Percentiles rank a stretch among this genome's conserved stretches.
These are phyloP conservation scores for Aspergillus tamarii DNA, from an alignment of 2,329 filamentous ascomycete genomes.

Conservation along the genomic window DNA sequence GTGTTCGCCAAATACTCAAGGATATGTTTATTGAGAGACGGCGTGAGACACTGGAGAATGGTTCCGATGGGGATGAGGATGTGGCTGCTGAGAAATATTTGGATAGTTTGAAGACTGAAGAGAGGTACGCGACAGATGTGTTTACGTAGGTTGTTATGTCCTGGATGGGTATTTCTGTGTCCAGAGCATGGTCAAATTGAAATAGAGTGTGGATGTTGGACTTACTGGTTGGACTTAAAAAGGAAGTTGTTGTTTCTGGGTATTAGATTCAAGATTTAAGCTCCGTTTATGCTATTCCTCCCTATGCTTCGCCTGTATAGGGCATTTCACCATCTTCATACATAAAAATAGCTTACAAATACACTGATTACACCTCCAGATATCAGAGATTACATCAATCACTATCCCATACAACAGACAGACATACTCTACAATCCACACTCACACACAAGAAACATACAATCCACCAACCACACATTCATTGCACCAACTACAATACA, in stretches of 20 bases:
- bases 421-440: too few species aligned
- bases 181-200: not conserved
- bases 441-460: not conserved
- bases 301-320: too few species aligned
- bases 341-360: not conserved
- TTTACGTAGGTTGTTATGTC: constrained; percentile 43
- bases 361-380: not conserved
- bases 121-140: constrained; percentile 63
- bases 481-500: not conserved
- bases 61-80: constrained; percentile 27
- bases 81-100: constrained; percentile 34
- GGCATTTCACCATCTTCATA: too few species aligned
- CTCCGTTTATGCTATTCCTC: too few species aligned
- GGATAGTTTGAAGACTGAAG: constrained; percentile 45
- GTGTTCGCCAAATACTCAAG: constrained; percentile 47
- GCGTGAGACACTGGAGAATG: constrained; percentile 36
- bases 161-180: not conserved
- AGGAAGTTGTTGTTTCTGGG: too few species aligned
- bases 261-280: too few species aligned
- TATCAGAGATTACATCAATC: not conserved
- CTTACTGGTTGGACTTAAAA: too few species aligned
- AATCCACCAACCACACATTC: not conserved
- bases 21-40: constrained; percentile 37
- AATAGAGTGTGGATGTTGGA: not conserved
- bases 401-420: too few species aligned